phyloP scores from a whole-genome alignment of 2,329 filamentous ascomycete genomes.

The Corinectria fuckeliana region DNA sequence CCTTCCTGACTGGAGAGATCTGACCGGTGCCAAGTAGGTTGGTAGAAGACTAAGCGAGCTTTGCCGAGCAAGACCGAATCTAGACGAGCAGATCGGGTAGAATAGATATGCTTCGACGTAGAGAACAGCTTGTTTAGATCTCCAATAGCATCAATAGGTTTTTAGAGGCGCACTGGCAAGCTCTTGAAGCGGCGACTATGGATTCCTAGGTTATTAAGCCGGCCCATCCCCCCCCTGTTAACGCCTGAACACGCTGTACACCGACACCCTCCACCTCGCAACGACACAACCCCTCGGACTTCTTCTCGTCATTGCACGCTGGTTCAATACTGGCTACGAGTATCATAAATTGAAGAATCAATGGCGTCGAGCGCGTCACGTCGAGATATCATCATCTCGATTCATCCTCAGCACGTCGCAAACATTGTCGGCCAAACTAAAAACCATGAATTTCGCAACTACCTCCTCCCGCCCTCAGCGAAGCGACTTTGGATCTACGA shows the following conservation, averaged over 20 bases:
- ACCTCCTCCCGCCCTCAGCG: slow-evolving; percentile 55
- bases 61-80: neutral
- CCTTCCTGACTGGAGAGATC: slow-evolving; percentile 56
- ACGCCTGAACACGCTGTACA: neutral
- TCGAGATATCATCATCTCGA: slow-evolving; percentile 54
- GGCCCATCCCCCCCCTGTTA: neutral
- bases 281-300: no score
- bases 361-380: no score
- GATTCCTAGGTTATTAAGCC: neutral
- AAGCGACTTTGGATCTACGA: slow-evolving; percentile 64
- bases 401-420: slow-evolving; percentile 51
- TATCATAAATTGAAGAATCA: no score
- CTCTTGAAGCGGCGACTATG: neutral
- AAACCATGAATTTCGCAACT: slow-evolving; percentile 61
- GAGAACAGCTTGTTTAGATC: neutral
- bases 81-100: neutral
- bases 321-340: no score
- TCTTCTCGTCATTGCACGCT: no score
- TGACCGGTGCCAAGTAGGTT: slow-evolving; percentile 15
- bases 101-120: neutral
- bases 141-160: neutral
- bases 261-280: no score
- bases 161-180: no score
- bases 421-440: slow-evolving; percentile 54
- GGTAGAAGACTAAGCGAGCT: neutral